These are phyloP conservation scores for Papilionanthe hybrid DNA, from an alignment of 116 monocot genomes.

Conservation along the genomic window DNA sequence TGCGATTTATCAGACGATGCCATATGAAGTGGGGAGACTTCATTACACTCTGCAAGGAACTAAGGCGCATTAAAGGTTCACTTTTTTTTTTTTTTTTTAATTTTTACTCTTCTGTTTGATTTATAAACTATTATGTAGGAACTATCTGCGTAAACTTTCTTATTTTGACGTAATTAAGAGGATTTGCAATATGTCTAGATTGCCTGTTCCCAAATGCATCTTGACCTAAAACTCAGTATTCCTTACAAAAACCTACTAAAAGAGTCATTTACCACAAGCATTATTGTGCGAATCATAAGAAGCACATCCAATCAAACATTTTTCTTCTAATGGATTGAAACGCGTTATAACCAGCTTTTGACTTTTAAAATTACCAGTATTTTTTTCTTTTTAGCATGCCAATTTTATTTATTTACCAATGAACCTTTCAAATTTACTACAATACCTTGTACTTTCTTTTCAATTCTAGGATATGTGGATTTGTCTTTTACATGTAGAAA, in stretches of 20 bases:
- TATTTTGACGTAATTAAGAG: no score
- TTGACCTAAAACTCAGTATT: no score
- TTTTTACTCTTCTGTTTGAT: not conserved
- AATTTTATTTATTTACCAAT: not conserved
- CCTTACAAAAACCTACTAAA: no score
- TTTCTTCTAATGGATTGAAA: not conserved
- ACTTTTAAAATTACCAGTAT: no score
- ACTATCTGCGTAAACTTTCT: not conserved
- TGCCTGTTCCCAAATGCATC: no score
- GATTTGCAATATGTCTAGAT: no score
- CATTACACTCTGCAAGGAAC: conserved; percentile 92
- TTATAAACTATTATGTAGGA: not conserved
- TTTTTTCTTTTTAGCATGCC: not conserved
- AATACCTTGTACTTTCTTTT: not conserved
- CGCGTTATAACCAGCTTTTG: not conserved
- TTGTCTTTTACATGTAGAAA: not conserved
- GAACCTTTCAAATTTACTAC: not conserved
- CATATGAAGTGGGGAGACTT: conserved; percentile 99
- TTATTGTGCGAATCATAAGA: no score
- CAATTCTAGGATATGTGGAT: no score
- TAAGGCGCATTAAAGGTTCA: conserved; percentile 89
- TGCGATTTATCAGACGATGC: conserved; percentile 85
- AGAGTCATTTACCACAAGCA: no score
- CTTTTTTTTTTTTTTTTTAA: not conserved
- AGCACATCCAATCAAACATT: not conserved